Conservation (phyloP, 306 rosid species). For the Argentina anserina region DNA sequence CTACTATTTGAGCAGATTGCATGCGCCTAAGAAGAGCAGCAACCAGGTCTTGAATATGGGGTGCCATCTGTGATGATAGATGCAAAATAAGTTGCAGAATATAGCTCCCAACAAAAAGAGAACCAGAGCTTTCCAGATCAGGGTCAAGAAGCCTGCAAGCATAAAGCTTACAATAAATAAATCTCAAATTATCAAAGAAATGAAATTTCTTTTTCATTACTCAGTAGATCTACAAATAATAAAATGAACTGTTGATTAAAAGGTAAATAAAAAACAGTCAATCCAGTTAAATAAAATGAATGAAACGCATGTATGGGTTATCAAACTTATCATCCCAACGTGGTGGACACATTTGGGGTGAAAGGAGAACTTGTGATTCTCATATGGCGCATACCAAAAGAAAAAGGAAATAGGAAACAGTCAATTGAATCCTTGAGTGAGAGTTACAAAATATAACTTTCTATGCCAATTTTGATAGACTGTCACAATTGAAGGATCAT, state of each 20-base stretch:
- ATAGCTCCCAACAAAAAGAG: slow-evolving; percentile 87
- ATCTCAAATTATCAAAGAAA: not conserved
- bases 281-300: not conserved
- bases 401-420: not conserved
- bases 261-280: not conserved
- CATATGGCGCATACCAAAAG: too few relatives aligned
- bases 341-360: not conserved
- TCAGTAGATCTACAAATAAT: not conserved
- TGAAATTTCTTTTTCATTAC: not conserved
- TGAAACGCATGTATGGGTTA: not conserved
- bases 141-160: slow-evolving; percentile 82
- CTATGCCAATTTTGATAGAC: not conserved
- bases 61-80: slow-evolving; percentile 80
- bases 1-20: slow-evolving; percentile 73
- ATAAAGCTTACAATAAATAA: slow-evolving; percentile 23
- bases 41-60: slow-evolving; percentile 71
- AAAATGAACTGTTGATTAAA: not conserved
- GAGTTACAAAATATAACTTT: not conserved
- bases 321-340: not conserved
- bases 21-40: slow-evolving; percentile 84
- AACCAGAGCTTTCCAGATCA: slow-evolving; percentile 83
- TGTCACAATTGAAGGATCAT: not conserved
- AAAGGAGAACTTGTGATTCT: not conserved
- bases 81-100: slow-evolving; percentile 90
- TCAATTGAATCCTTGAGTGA: not conserved